phyloP scores from a whole-genome alignment of 1,139 yeast genomes.

The Kurtzmaniella quercitrusa region DNA sequence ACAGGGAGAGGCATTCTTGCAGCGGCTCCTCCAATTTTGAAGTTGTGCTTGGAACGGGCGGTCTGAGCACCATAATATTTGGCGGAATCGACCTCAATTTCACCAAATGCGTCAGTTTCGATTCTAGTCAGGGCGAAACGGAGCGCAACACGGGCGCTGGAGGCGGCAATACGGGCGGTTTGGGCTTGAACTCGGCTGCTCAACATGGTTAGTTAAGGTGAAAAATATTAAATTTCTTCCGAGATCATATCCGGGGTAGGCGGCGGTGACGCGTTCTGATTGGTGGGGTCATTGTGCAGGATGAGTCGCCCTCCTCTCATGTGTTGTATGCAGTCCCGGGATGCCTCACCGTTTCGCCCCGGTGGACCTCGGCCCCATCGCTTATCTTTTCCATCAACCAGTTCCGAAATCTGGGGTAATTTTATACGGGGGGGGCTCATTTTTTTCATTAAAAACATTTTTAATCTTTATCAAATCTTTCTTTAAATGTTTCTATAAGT shows the following conservation, averaged over 20 bases:
- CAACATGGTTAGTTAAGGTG: neutral
- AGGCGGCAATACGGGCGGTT: neutral
- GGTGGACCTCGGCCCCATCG: no score
- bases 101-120: constrained; percentile 96
- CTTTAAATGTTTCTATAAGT: no score
- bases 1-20: constrained; percentile 92
- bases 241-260: constrained; percentile 2
- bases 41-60: constrained; percentile 87
- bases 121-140: constrained; percentile 46
- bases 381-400: no score
- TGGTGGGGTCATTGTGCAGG: no score
- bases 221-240: neutral
- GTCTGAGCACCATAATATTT: constrained; percentile 99
- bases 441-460: no score
- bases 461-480: no score
- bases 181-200: neutral
- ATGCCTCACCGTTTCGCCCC: no score
- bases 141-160: constrained; percentile 11
- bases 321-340: no score
- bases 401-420: neutral
- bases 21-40: constrained; percentile 89
- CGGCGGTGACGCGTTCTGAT: no score
- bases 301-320: no score
- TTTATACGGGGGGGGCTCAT: no score
- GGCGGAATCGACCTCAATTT: constrained; percentile 79